These are phyloP conservation scores for Luzula sylvatica DNA, from an alignment of 176 grass and related monocot species.

Conservation along the genomic window DNA sequence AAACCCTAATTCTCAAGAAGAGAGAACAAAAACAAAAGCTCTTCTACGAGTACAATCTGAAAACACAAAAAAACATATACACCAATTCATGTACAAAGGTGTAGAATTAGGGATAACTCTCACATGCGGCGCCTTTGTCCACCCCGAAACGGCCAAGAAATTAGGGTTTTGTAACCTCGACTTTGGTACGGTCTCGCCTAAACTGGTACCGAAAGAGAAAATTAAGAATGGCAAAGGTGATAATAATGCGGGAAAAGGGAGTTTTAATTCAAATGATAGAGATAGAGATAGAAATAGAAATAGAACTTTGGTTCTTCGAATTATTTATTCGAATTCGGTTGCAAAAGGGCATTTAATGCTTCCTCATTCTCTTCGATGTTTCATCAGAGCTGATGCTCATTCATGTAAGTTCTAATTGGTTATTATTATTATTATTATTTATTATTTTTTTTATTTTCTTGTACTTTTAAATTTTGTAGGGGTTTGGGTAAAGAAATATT, in stretches of 20 bases:
- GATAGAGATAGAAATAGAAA: slow-evolving; percentile 47
- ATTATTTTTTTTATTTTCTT: slow-evolving; percentile 20
- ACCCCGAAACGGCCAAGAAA: slow-evolving; percentile 75
- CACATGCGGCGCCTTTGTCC: slow-evolving; percentile 55
- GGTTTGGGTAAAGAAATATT: slow-evolving; percentile 62
- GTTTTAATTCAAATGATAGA: slow-evolving; percentile 33
- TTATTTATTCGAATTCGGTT: slow-evolving; percentile 64
- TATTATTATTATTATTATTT: background rate
- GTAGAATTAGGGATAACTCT: slow-evolving; percentile 52
- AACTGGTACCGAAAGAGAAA: slow-evolving; percentile 40
- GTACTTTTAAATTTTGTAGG: slow-evolving; percentile 27
- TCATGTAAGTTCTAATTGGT: slow-evolving; percentile 62
- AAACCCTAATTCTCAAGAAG: slow-evolving; percentile 49
- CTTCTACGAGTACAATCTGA: slow-evolving; percentile 71
- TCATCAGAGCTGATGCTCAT: slow-evolving; percentile 58
- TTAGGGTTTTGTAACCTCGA: slow-evolving; percentile 63
- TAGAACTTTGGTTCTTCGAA: slow-evolving; percentile 37
- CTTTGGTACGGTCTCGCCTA: slow-evolving; percentile 59
- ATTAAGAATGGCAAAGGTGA: slow-evolving; percentile 46
- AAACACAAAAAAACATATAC: slow-evolving; percentile 49
- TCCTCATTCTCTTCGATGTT: slow-evolving; percentile 65
- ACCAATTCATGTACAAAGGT: slow-evolving; percentile 56
- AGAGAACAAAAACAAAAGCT: slow-evolving; percentile 55
- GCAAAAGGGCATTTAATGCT: slow-evolving; percentile 83
- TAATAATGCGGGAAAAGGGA: slow-evolving; percentile 29